Conservation (phyloP, 2,329 filamentous ascomycete genomes). For the Colletotrichum scovillei region DNA sequence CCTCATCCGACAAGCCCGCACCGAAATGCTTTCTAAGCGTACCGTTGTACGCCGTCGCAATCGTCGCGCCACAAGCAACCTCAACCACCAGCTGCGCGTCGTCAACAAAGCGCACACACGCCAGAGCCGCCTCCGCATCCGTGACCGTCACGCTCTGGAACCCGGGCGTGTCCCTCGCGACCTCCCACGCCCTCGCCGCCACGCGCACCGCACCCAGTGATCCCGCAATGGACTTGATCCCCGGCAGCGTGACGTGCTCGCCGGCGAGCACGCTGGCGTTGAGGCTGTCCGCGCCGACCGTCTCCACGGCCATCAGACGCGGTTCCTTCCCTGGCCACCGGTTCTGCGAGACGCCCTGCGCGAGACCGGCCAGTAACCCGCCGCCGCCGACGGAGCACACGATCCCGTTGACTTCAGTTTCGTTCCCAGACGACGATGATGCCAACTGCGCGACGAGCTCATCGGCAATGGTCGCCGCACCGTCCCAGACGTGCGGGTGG, state of each 20-base stretch:
- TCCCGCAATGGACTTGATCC: slow-evolving; percentile 81
- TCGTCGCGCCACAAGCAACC: slow-evolving; percentile 83
- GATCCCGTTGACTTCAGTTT: slow-evolving; percentile 71
- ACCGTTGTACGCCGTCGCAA: slow-evolving; percentile 76
- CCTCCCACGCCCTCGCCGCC: slow-evolving; percentile 73
- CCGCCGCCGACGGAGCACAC: slow-evolving; percentile 86
- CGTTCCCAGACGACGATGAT: too few species aligned
- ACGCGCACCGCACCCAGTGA: slow-evolving; percentile 81
- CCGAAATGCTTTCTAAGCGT: slow-evolving; percentile 72
- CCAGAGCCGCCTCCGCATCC: slow-evolving; percentile 84
- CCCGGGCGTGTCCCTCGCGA: slow-evolving; percentile 54
- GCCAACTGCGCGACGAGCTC: slow-evolving; percentile 55
- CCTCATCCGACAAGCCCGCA: slow-evolving; percentile 59
- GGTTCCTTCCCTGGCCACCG: slow-evolving; percentile 49
- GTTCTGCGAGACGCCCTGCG: slow-evolving; percentile 71
- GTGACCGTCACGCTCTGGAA: slow-evolving; percentile 71
- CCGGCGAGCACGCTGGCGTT: slow-evolving; percentile 68
- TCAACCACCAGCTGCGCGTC: slow-evolving; percentile 87
- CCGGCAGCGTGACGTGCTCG: slow-evolving; percentile 70
- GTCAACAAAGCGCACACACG: slow-evolving; percentile 80
- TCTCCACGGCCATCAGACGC: slow-evolving; percentile 80
- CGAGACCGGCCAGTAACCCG: slow-evolving; percentile 81
- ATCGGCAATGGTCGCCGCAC: slow-evolving; percentile 69
- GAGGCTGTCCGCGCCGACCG: slow-evolving; percentile 77
- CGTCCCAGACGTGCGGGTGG: slow-evolving; percentile 74